phyloP scores from a whole-genome alignment of 306 rosid species.

The Glycyrrhiza uralensis region DNA sequence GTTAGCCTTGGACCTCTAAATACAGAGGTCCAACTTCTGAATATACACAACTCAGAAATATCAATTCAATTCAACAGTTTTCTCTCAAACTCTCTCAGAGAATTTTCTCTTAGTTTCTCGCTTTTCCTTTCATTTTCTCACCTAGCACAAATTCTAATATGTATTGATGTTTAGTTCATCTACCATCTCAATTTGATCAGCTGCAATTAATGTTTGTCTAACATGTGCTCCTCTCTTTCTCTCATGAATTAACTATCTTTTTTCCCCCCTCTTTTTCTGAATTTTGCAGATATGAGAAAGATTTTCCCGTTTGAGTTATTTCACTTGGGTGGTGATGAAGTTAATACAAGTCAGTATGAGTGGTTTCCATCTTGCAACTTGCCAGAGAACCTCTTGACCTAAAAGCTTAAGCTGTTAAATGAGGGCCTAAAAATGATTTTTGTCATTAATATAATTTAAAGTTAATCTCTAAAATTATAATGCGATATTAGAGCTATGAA shows the following conservation, averaged over 20 bases:
- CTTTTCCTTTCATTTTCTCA: too few species aligned
- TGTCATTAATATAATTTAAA: background rate
- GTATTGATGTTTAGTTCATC: slow-evolving; percentile 3
- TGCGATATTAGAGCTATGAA: background rate
- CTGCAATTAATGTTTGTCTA: background rate
- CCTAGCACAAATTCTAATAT: too few species aligned
- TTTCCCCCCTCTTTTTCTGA: slow-evolving; percentile 13
- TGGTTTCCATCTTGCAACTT: slow-evolving; percentile 26
- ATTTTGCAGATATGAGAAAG: slow-evolving; percentile 76
- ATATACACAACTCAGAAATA: too few species aligned
- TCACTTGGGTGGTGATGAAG: slow-evolving; percentile 99
- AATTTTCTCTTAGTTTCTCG: too few species aligned
- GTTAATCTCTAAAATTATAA: slow-evolving; percentile 8
- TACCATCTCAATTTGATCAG: background rate
- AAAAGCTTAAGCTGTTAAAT: slow-evolving; percentile 14
- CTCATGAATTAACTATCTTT: background rate
- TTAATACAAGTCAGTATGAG: slow-evolving; percentile 74
- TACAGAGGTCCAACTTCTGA: too few species aligned
- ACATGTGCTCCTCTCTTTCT: background rate
- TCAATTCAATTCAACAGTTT: too few species aligned
- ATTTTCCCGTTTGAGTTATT: slow-evolving; percentile 93
- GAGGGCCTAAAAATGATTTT: slow-evolving; percentile 15
- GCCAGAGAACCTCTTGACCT: slow-evolving; percentile 7
- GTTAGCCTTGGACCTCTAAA: too few species aligned
- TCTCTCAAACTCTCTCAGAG: too few species aligned